Percentiles rank a stretch among this genome's conserved stretches.
Evolutionary conservation across 2,329 filamentous ascomycete species (phyloP).

Genomic region (Alternaria infectoria): DNA sequence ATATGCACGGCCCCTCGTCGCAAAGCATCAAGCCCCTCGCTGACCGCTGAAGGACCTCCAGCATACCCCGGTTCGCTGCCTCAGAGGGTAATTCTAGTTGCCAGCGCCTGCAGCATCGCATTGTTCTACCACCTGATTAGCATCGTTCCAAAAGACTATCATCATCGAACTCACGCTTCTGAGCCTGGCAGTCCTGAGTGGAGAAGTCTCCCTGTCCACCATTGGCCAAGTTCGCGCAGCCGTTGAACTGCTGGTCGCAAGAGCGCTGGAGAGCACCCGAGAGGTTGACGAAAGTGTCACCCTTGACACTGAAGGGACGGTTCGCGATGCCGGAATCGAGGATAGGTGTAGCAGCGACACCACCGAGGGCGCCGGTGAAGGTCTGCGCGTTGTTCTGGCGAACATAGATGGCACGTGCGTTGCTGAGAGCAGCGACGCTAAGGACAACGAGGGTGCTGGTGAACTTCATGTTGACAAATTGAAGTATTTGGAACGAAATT

Average conservation of each 20-base stretch:
- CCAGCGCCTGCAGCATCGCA: not conserved
- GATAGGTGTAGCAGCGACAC: constrained; percentile 60
- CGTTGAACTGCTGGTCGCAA: constrained; percentile 69
- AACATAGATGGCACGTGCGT: constrained; percentile 25
- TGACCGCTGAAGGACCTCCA: not conserved
- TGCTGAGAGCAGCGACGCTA: constrained; percentile 21
- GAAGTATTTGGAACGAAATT: not conserved
- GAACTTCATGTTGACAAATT: constrained; percentile 33
- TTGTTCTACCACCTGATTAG: constrained; percentile 2
- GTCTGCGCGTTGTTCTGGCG: constrained; percentile 40
- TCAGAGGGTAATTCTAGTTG: not conserved
- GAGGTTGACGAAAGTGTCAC: constrained; percentile 59
- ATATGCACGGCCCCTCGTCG: not conserved
- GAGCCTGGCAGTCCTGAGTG: constrained; percentile 61
- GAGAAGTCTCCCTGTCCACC: constrained; percentile 52
- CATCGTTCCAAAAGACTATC: not conserved
- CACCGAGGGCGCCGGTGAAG: constrained; percentile 59
- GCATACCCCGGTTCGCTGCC: not conserved
- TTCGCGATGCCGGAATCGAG: constrained; percentile 58
- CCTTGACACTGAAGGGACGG: constrained; percentile 43
- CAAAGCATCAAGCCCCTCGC: not conserved
- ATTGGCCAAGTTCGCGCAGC: constrained; percentile 65
- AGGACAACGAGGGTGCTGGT: constrained; percentile 23
- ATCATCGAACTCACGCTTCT: constrained; percentile 51
- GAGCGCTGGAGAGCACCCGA: constrained; percentile 64